phyloP scores from a whole-genome alignment of 2,329 filamentous ascomycete genomes.

The Sporothrix humicola region DNA sequence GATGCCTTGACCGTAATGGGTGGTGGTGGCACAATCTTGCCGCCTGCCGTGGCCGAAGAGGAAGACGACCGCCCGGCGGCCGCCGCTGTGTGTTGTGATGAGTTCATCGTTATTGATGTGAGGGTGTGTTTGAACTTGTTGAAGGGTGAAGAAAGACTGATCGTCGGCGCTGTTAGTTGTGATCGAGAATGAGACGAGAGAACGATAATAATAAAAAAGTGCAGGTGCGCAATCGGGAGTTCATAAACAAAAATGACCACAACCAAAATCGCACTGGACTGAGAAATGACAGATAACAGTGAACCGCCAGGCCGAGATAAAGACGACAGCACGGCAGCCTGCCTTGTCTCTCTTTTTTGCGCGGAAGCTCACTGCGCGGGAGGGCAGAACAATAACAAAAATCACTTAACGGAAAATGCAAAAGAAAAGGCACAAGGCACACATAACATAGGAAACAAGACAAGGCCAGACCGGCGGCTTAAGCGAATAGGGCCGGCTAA shows the following conservation, averaged over 20 bases:
- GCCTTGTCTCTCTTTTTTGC: background rate
- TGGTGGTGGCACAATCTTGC: constrained; percentile 41
- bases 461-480: constrained; percentile 1
- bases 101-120: constrained; percentile 26
- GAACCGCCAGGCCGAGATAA: background rate
- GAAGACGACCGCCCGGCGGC: background rate
- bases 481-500: constrained; percentile 23
- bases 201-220: background rate
- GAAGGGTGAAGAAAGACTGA: background rate
- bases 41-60: background rate
- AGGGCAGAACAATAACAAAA: background rate
- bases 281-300: constrained; percentile 28
- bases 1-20: constrained; percentile 45
- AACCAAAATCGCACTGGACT: constrained; percentile 5
- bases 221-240: background rate
- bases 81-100: constrained; percentile 11
- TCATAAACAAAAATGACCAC: constrained; percentile 17
- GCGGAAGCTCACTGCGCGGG: background rate
- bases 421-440: background rate
- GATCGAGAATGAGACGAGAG: background rate
- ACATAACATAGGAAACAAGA: background rate
- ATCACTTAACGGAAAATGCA: background rate
- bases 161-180: constrained; percentile 3
- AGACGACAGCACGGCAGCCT: constrained; percentile 16
- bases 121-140: background rate